Evolutionary conservation across 2,329 filamentous ascomycete species (phyloP), one percentile per base, ranked within the genome.

Genomic region (Aspergillus hiratsukae): DNA sequence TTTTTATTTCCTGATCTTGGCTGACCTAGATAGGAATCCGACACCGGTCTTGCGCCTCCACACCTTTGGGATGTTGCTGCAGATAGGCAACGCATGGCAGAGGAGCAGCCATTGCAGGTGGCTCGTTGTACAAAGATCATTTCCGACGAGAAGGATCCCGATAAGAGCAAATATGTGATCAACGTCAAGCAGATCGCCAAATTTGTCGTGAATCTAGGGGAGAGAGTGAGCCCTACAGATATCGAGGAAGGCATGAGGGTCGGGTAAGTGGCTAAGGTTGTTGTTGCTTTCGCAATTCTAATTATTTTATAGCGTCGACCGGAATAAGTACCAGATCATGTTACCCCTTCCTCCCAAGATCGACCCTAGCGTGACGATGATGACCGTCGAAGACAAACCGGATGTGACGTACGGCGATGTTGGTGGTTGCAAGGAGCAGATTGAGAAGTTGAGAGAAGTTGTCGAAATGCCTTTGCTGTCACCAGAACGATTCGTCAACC

Each of bases 171-270:
- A 86, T 99, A 99, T 80, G 92, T 99, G 69, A 99, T 99, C 83
- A 99, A 99, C 78, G 93, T 99, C 67, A 99, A 99, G 82, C 94
- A 99, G 77, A 99, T 99, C 69, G 94, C 94, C 70, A 99, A 99
- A 79, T 99, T 99, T 69, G 94, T 99, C 51, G 94, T 99, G 64
- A 94, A 97, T 76, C 85, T 99, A 52, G 94, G 94, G 67, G 94
- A 99, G 73, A 88, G 94, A 62, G 94, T 99, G 66, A 95, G 90
- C 71, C 94, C 94, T 51, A 97, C 94, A 65, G 94, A 99, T 85
- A 99, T 99, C 69, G 94, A 99, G 73, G 94, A 99, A 76, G 94
- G 94, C 63, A 99, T 99, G 94, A 87, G 94, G 65, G 94, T 99
- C 60, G 94, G 92, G 76, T 85, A 80, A 66, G 81, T 72, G 45